phyloP scores from a whole-genome alignment of 495 filamentous ascomycete species.

The Penicillium riverlandense region DNA sequence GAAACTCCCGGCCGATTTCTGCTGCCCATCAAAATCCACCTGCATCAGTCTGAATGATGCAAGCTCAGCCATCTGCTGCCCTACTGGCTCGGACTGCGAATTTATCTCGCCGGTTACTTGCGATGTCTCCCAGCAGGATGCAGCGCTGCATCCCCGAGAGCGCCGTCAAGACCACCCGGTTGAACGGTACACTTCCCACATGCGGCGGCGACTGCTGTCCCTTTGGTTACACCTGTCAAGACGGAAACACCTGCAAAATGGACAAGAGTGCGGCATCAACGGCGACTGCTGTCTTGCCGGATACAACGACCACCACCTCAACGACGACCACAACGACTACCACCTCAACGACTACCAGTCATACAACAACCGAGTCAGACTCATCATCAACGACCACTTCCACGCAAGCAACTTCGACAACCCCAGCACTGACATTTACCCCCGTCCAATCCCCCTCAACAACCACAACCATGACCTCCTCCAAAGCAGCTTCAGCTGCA shows the following conservation, averaged over 20 bases:
- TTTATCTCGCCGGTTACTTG: constrained; percentile 66
- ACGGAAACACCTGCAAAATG: constrained; percentile 31
- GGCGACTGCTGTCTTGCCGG: constrained; percentile 17
- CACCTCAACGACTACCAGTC: constrained; percentile 8
- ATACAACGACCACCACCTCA: constrained; percentile 17
- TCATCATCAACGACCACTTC: too few relatives aligned
- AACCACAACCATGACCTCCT: constrained; percentile 18
- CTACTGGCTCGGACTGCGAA: constrained; percentile 50
- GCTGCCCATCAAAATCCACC: constrained; percentile 55
- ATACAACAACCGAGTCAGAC: background rate
- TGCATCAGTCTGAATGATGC: constrained; percentile 60
- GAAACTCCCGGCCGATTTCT: constrained; percentile 63
- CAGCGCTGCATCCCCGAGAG: constrained; percentile 53
- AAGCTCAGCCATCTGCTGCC: constrained; percentile 75
- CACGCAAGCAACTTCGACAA: background rate
- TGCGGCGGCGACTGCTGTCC: constrained; percentile 67
- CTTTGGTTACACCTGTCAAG: constrained; percentile 65
- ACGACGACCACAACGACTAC: constrained; percentile 16
- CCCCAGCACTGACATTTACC: constrained; percentile 9
- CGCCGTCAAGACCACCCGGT: constrained; percentile 61
- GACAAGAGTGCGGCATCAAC: constrained; percentile 29
- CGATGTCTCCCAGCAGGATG: constrained; percentile 59
- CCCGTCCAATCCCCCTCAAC: constrained; percentile 13
- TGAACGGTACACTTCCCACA: constrained; percentile 44
- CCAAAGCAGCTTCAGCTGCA: constrained; percentile 41